phyloP scores from a whole-genome alignment of 2,329 filamentous ascomycete genomes.

The Curvularia hawaiiensis region DNA sequence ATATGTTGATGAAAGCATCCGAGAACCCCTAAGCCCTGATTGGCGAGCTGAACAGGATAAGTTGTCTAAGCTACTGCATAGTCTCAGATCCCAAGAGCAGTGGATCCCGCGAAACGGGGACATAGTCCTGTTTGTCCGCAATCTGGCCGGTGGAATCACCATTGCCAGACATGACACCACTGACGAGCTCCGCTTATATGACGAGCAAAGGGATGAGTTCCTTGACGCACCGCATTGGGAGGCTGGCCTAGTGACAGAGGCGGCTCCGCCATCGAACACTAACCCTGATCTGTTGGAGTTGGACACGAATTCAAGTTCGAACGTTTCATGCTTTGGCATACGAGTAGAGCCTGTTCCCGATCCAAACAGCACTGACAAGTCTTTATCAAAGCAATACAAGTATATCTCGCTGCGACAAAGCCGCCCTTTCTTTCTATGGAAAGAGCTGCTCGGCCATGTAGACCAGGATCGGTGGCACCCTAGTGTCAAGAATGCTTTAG shows the following conservation, averaged over 20 bases:
- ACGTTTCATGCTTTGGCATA: conserved; percentile 59
- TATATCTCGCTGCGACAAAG: conserved; percentile 61
- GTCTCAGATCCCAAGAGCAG: conserved; percentile 51
- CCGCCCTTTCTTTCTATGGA: conserved; percentile 61
- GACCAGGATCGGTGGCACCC: conserved; percentile 54
- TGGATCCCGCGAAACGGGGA: conserved; percentile 63
- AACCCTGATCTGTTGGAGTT: conserved; percentile 55
- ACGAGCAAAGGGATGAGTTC: conserved; percentile 29
- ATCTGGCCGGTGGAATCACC: conserved; percentile 33
- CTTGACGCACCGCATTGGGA: conserved; percentile 58
- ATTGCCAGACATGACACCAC: conserved; percentile 37
- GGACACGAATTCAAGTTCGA: conserved; percentile 41
- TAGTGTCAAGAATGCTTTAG: conserved; percentile 61
- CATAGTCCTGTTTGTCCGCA: conserved; percentile 59
- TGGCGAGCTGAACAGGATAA: conserved; percentile 59
- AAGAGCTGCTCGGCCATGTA: conserved; percentile 53
- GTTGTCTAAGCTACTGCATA: conserved; percentile 51
- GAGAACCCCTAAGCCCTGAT: conserved; percentile 59
- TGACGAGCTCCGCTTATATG: conserved; percentile 31
- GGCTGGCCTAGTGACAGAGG: conserved; percentile 61
- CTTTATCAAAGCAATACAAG: conserved; percentile 58
- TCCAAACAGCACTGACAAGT: conserved; percentile 57
- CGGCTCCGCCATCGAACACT: conserved; percentile 51
- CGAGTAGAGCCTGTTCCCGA: conserved; percentile 63
- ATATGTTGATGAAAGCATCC: conserved; percentile 52